Conservation (phyloP, 148 eudicot genomes). For the Amaranthus hypochondriacus region DNA sequence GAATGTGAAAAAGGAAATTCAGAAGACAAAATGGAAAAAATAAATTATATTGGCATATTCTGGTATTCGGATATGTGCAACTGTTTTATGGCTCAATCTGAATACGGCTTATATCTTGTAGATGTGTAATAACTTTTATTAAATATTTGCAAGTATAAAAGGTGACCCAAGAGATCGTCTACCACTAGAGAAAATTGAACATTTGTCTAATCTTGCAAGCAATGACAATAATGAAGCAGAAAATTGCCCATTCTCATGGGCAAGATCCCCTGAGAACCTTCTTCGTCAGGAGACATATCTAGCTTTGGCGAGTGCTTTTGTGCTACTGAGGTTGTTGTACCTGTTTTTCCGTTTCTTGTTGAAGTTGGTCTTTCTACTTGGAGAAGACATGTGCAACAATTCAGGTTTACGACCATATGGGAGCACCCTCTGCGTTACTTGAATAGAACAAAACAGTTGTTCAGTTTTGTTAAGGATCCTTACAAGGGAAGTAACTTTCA, state of each 20-base stretch:
- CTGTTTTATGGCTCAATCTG: neutral
- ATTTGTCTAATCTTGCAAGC: constrained; percentile 32
- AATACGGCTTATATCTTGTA: too few relatives aligned
- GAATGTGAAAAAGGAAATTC: too few relatives aligned
- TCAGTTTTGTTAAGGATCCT: constrained; percentile 51
- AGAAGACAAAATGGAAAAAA: neutral
- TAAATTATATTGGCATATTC: neutral
- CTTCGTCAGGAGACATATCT: constrained; percentile 76
- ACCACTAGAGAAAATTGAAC: constrained; percentile 39
- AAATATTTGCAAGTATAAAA: constrained; percentile 44
- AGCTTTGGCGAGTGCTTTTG: constrained; percentile 74
- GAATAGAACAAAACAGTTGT: constrained; percentile 51
- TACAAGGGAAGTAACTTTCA: constrained; percentile 74
- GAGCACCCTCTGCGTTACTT: constrained; percentile 61
- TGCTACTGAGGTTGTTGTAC: constrained; percentile 56
- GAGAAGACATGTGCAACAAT: constrained; percentile 47
- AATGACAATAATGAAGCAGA: constrained; percentile 33
- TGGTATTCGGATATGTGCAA: neutral
- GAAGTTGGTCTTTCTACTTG: constrained; percentile 42
- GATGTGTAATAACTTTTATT: neutral
- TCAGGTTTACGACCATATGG: constrained; percentile 54
- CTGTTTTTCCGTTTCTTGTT: constrained; percentile 41
- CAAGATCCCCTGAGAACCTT: constrained; percentile 77
- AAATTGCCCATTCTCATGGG: constrained; percentile 89
- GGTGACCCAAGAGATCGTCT: constrained; percentile 35